Evolutionary conservation across 2,329 filamentous ascomycete species (phyloP).

Genomic region (Penicillium sp.): DNA sequence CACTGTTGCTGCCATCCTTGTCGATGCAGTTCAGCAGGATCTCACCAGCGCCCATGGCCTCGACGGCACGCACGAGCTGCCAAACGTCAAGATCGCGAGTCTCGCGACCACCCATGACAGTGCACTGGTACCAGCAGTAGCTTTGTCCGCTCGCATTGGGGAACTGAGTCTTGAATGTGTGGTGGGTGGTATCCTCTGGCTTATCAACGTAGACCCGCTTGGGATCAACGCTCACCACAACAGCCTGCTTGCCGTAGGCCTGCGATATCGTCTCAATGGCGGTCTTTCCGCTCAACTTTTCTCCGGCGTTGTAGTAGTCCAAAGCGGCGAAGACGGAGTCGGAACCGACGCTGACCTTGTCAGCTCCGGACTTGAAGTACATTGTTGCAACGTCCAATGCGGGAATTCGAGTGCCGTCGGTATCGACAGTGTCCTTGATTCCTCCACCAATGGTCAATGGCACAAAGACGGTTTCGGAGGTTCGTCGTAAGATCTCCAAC

Average conservation of each 20-base stretch:
- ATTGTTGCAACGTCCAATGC: conserved; percentile 91
- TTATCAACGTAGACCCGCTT: conserved; percentile 81
- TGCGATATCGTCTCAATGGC: conserved; percentile 93
- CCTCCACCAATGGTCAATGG: conserved; percentile 94
- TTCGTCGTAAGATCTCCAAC: conserved; percentile 86
- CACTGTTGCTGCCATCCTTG: conserved; percentile 89
- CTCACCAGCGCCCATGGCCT: conserved; percentile 94
- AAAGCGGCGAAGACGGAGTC: conserved; percentile 93
- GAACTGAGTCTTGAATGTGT: conserved; percentile 70
- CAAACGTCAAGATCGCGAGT: conserved; percentile 91
- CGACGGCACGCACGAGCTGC: conserved; percentile 82
- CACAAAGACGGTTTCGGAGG: conserved; percentile 91
- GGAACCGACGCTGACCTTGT: conserved; percentile 96
- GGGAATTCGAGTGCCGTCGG: conserved; percentile 80
- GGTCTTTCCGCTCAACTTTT: conserved; percentile 73
- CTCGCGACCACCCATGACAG: conserved; percentile 91
- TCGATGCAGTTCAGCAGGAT: conserved; percentile 97
- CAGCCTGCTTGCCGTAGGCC: conserved; percentile 94
- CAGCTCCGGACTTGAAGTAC: conserved; percentile 96
- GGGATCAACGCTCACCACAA: conserved; percentile 93
- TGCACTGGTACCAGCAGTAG: conserved; percentile 97
- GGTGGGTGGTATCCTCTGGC: conserved; percentile 69
- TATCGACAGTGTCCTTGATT: conserved; percentile 88
- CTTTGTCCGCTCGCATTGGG: conserved; percentile 75
- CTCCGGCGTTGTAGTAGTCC: conserved; percentile 75